Conservation (phyloP, 345 rosid genomes). For the Luvunga scandens region DNA sequence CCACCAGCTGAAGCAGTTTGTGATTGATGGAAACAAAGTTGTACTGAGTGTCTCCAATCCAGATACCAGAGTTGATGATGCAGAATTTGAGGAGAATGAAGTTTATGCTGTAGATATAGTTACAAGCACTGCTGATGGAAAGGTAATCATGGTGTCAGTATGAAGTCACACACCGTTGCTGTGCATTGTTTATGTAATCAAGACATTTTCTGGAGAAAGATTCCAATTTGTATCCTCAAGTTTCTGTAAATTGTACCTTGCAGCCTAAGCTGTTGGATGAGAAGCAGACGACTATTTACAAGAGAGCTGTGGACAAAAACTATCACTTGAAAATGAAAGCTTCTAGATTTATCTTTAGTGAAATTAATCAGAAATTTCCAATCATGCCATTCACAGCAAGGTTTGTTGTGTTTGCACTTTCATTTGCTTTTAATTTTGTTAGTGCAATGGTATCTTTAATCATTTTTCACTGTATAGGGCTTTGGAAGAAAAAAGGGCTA, state of each 20-base stretch:
- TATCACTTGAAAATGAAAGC: conserved; percentile 98
- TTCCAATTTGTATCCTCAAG: not conserved
- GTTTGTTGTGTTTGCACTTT: conserved; percentile 25
- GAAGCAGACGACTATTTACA: conserved; percentile 91
- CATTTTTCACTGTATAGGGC: conserved; percentile 43
- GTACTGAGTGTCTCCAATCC: conserved; percentile 67
- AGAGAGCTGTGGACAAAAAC: conserved; percentile 75
- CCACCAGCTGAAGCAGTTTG: conserved; percentile 88
- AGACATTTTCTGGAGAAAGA: too few species aligned
- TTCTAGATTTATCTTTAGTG: conserved; percentile 94
- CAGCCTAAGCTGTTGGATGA: conserved; percentile 97
- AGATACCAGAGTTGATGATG: conserved; percentile 90
- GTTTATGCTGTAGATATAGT: conserved; percentile 88
- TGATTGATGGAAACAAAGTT: conserved; percentile 88
- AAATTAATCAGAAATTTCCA: conserved; percentile 74
- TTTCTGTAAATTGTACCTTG: conserved; percentile 19
- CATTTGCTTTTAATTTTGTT: not conserved
- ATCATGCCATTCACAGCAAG: conserved; percentile 91
- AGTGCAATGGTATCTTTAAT: not conserved
- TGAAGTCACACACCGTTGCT: not conserved
- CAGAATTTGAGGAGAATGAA: conserved; percentile 95
- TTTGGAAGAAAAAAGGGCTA: conserved; percentile 94
- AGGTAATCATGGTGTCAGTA: conserved; percentile 48
- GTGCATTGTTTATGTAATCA: not conserved
- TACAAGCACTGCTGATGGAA: conserved; percentile 94